These are phyloP conservation scores for Leptographium flavum DNA, from an alignment of 2,329 filamentous ascomycete genomes.

Conservation along the genomic window DNA sequence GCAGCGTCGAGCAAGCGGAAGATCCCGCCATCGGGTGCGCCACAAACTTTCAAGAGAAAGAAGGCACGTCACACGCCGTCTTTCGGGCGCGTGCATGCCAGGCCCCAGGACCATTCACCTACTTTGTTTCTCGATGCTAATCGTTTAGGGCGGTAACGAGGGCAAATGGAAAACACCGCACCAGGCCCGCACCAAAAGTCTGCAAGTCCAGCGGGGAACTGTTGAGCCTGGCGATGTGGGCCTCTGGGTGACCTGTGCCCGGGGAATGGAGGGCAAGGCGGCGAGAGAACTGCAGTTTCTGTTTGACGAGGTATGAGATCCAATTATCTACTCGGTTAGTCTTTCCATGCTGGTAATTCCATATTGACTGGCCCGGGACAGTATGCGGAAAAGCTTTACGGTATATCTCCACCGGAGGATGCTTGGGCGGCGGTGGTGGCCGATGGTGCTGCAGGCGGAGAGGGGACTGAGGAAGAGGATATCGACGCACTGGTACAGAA, in stretches of 20 bases:
- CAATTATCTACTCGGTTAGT: not conserved
- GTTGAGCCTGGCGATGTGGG: conserved; percentile 57
- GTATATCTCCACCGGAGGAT: conserved; percentile 25
- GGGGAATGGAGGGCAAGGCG: conserved; percentile 56
- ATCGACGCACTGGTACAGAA: conserved; percentile 60
- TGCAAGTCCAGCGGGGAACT: conserved; percentile 26
- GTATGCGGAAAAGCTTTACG: conserved; percentile 52
- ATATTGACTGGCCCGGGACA: conserved; percentile 17
- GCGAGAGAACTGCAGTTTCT: conserved; percentile 51
- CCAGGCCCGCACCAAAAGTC: conserved; percentile 33
- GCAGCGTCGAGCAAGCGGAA: conserved; percentile 22
- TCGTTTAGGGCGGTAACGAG: conserved; percentile 31
- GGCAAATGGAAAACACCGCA: conserved; percentile 50
- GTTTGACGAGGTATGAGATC: conserved; percentile 43
- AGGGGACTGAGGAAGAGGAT: conserved; percentile 35
- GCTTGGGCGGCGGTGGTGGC: conserved; percentile 5
- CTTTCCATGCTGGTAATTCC: not conserved
- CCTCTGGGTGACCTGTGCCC: conserved; percentile 66
- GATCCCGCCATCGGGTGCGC: conserved; percentile 14
- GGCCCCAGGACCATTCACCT: not conserved
- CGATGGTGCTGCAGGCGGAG: conserved; percentile 9
- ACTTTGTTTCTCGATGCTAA: not conserved
- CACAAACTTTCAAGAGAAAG: conserved; percentile 20
- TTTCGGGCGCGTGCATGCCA: not conserved
- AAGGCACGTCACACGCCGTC: conserved; percentile 16